Evolutionary conservation across 805 yeast species (phyloP).

Genomic region (Candida stauntonica): DNA sequence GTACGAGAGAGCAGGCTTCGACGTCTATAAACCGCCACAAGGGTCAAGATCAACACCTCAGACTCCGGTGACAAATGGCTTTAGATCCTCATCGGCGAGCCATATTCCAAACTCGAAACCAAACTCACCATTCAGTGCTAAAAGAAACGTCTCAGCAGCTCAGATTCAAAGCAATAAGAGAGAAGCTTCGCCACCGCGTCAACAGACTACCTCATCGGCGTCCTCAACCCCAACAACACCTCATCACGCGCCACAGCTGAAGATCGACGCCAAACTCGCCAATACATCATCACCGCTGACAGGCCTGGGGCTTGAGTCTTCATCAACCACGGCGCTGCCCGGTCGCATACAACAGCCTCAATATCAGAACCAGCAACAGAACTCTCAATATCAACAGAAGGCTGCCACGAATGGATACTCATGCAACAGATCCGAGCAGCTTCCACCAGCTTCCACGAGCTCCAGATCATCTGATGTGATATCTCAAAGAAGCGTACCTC

Average conservation of each 20-base stretch:
- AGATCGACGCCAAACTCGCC: conserved; percentile 17
- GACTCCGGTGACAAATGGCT: conserved; percentile 4
- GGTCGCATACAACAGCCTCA: too few species aligned
- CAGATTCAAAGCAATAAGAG: background rate
- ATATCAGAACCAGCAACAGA: background rate
- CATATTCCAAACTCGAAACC: conserved; percentile 4
- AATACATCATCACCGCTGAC: background rate
- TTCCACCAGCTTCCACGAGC: conserved; percentile 6
- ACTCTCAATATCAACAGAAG: background rate
- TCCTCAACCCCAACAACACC: too few species aligned
- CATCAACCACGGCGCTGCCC: too few species aligned
- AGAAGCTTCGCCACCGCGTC: background rate
- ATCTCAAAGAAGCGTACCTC: too few species aligned
- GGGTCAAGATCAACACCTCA: conserved; percentile 1
- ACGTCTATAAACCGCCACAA: conserved; percentile 36
- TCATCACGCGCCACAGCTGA: conserved; percentile 6
- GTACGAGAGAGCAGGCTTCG: conserved; percentile 81
- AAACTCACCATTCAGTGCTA: conserved; percentile 3
- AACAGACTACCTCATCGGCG: too few species aligned
- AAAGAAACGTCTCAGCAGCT: conserved; percentile 19
- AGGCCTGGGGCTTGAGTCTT: background rate
- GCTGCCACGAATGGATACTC: conserved; percentile 2
- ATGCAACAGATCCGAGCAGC: conserved; percentile 5
- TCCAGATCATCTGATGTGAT: too few species aligned
- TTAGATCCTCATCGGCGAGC: conserved; percentile 15